phyloP scores from a whole-genome alignment of 1,284 basidiomycete genomes.

The Ustilago vetiveriae region DNA sequence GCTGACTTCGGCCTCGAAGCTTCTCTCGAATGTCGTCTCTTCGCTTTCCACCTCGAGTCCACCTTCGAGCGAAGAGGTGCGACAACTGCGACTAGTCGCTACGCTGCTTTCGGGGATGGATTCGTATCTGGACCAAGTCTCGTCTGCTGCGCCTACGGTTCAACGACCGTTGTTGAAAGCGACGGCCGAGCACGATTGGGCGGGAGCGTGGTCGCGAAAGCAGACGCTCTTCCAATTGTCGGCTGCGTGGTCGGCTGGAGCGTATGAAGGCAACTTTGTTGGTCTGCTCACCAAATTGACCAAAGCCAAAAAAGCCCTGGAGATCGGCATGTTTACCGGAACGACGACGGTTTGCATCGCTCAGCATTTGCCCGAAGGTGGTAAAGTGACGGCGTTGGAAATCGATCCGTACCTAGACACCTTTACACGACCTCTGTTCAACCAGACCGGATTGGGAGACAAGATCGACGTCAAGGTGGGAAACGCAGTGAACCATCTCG shows the following conservation, averaged over 20 bases:
- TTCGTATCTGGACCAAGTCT: slow-evolving; percentile 47
- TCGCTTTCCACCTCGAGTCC: slow-evolving; percentile 10
- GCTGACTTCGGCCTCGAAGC: slow-evolving; percentile 34
- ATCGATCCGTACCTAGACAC: slow-evolving; percentile 62
- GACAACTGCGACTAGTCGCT: slow-evolving; percentile 34
- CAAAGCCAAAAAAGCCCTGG: slow-evolving; percentile 46
- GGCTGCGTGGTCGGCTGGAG: slow-evolving; percentile 47
- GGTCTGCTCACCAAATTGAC: slow-evolving; percentile 47
- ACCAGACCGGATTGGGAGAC: slow-evolving; percentile 53
- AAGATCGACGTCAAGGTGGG: slow-evolving; percentile 62
- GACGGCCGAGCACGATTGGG: slow-evolving; percentile 52
- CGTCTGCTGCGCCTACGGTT: slow-evolving; percentile 29
- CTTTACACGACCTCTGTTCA: slow-evolving; percentile 60
- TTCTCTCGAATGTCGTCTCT: slow-evolving; percentile 24
- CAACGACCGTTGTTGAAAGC: slow-evolving; percentile 42
- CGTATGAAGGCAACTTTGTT: slow-evolving; percentile 54
- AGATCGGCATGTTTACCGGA: slow-evolving; percentile 61
- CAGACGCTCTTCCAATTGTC: slow-evolving; percentile 41
- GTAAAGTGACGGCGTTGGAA: slow-evolving; percentile 62
- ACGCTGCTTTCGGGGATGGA: slow-evolving; percentile 41
- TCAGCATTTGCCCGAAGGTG: slow-evolving; percentile 34
- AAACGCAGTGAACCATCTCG: slow-evolving; percentile 56
- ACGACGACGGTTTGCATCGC: slow-evolving; percentile 58
- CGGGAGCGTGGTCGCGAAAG: slow-evolving; percentile 25
- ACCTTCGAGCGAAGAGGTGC: slow-evolving; percentile 13